A percentile compares a stretch with the other conserved stretches of the same genome.
phyloP scores from a whole-genome alignment of 1,284 basidiomycete genomes.

The Leccinum variabile region DNA sequence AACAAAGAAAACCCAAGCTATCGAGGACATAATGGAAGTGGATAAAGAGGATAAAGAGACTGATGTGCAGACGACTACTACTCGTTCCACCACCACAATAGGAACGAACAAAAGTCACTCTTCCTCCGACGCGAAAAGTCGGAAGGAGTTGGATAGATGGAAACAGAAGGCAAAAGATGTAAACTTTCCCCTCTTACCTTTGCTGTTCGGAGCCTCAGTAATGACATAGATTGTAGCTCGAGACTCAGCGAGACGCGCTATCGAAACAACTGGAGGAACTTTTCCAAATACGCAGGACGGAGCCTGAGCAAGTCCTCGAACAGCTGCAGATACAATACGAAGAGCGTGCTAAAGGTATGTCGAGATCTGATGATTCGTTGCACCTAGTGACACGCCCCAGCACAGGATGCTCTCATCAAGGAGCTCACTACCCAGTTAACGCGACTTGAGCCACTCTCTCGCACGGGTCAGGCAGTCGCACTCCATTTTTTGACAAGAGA shows the following conservation, averaged over 20 bases:
- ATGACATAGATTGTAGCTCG: slow-evolving; percentile 35
- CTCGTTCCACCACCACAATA: slow-evolving; percentile 2
- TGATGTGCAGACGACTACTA: slow-evolving; percentile 4
- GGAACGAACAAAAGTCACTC: slow-evolving; percentile 16
- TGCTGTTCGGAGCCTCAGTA: background rate
- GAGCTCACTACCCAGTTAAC: slow-evolving; percentile 57
- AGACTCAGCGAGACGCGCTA: slow-evolving; percentile 49
- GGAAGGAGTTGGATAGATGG: slow-evolving; percentile 34
- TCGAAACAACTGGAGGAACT: slow-evolving; percentile 57
- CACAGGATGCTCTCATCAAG: slow-evolving; percentile 55
- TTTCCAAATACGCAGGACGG: slow-evolving; percentile 56
- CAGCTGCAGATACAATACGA: slow-evolving; percentile 51
- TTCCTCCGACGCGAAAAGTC: slow-evolving; percentile 15
- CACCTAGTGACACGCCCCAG: slow-evolving; percentile 37
- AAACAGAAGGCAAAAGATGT: slow-evolving; percentile 34
- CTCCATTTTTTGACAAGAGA: slow-evolving; percentile 71
- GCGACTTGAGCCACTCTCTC: slow-evolving; percentile 52
- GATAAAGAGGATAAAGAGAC: slow-evolving; percentile 9
- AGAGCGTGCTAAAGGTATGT: slow-evolving; percentile 50
- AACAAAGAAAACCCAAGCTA: slow-evolving; percentile 4
- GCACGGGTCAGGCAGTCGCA: slow-evolving; percentile 47
- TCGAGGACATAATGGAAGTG: slow-evolving; percentile 24
- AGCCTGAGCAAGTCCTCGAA: slow-evolving; percentile 55
- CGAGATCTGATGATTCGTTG: background rate
- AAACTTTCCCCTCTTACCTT: background rate